Percentiles rank a stretch among this genome's conserved stretches.
These are phyloP conservation scores for Russula abietina DNA, from an alignment of 768 basidiomycete species.

Conservation along the genomic window DNA sequence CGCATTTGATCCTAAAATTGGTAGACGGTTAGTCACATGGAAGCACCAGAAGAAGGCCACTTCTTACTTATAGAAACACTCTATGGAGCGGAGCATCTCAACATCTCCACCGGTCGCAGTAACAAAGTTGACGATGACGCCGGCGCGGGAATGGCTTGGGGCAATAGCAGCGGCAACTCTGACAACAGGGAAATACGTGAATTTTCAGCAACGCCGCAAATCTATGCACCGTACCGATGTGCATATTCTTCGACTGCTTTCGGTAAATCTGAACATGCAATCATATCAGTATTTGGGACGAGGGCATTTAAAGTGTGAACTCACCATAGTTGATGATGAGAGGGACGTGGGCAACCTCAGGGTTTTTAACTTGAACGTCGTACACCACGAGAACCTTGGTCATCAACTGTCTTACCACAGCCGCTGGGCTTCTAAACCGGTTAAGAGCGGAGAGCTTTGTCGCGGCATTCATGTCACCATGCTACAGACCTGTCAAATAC, in stretches of 20 bases:
- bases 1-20: slow-evolving; percentile 60
- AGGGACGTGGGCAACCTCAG: slow-evolving; percentile 85
- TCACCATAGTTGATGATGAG: slow-evolving; percentile 92
- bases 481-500: slow-evolving; percentile 40
- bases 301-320: slow-evolving; percentile 20
- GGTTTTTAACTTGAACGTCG: slow-evolving; percentile 86
- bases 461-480: slow-evolving; percentile 86
- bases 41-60: neutral
- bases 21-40: slow-evolving; percentile 7
- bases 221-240: slow-evolving; percentile 56
- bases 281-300: neutral
- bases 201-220: slow-evolving; percentile 12
- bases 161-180: slow-evolving; percentile 86
- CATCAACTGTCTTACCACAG: slow-evolving; percentile 57
- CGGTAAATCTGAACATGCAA: slow-evolving; percentile 58
- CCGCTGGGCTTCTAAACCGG: slow-evolving; percentile 65
- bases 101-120: slow-evolving; percentile 97
- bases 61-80: slow-evolving; percentile 92
- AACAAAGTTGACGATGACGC: slow-evolving; percentile 93
- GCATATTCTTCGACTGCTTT: slow-evolving; percentile 98
- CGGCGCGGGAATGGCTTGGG: slow-evolving; percentile 78
- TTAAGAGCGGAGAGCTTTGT: slow-evolving; percentile 76
- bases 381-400: slow-evolving; percentile 86
- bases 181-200: slow-evolving; percentile 4
- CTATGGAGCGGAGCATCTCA: slow-evolving; percentile 96